Conservation (phyloP, 257 asterid species). For the Rhazya stricta region DNA sequence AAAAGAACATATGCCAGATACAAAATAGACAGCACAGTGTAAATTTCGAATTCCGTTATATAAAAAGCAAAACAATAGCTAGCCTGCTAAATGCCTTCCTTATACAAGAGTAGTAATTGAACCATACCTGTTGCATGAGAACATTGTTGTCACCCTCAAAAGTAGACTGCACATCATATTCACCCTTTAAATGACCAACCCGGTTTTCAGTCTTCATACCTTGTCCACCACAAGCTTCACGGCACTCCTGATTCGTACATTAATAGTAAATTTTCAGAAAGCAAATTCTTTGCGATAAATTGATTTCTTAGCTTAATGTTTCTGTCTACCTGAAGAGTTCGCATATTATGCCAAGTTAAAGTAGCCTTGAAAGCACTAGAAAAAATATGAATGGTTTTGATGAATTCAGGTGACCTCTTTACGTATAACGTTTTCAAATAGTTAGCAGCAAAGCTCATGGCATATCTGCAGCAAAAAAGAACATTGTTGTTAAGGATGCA, state of each 20-base stretch:
- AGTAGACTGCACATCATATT: slow-evolving; percentile 89
- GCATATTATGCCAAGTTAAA: slow-evolving; percentile 91
- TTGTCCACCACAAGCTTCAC: slow-evolving; percentile 99
- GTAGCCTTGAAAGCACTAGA: slow-evolving; percentile 90
- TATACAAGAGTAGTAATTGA: not conserved
- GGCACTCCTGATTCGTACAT: slow-evolving; percentile 62
- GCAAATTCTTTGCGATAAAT: slow-evolving; percentile 6
- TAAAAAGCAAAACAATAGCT: not conserved
- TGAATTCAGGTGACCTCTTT: slow-evolving; percentile 70
- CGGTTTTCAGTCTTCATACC: slow-evolving; percentile 93
- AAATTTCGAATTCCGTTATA: not conserved
- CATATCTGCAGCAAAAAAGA: slow-evolving; percentile 54
- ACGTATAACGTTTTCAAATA: slow-evolving; percentile 65
- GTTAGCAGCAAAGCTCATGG: slow-evolving; percentile 81
- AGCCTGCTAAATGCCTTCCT: not conserved
- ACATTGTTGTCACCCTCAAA: slow-evolving; percentile 99
- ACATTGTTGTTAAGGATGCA: slow-evolving; percentile 4
- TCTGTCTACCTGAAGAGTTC: slow-evolving; percentile 79
- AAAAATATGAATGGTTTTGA: slow-evolving; percentile 78
- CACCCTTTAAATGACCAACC: slow-evolving; percentile 85
- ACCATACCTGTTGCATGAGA: slow-evolving; percentile 90
- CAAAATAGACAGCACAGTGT: not conserved
- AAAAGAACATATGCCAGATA: not conserved
- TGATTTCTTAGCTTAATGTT: not conserved
- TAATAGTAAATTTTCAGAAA: slow-evolving; percentile 18